phyloP scores from a whole-genome alignment of 768 basidiomycete genomes.

The Russula ochroleuca region DNA sequence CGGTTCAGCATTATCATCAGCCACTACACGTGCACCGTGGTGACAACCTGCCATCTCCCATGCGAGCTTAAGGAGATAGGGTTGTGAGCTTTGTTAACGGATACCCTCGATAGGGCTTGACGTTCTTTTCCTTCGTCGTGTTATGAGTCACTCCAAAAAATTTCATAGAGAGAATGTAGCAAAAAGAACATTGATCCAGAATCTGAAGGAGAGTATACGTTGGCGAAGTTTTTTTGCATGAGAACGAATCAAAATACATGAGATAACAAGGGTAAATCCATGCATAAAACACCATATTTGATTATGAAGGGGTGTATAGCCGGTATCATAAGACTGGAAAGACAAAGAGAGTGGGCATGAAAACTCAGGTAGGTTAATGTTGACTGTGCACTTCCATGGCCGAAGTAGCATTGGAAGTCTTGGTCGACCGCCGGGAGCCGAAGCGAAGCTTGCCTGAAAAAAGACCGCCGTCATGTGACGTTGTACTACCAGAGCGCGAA shows the following conservation, averaged over 20 bases:
- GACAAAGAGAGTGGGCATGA: neutral
- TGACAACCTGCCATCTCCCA: neutral
- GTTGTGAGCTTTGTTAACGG: neutral
- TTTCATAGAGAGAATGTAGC: constrained; percentile 9
- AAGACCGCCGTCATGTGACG: constrained; percentile 63
- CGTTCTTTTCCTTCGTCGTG: neutral
- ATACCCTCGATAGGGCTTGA: neutral
- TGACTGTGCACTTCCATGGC: constrained; percentile 22
- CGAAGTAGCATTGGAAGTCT: constrained; percentile 30
- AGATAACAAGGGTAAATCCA: constrained; percentile 22
- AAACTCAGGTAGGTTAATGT: constrained; percentile 6
- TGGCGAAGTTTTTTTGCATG: constrained; percentile 15
- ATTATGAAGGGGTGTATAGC: constrained; percentile 27
- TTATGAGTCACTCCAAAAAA: neutral
- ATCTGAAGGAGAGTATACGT: constrained; percentile 17
- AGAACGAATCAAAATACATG: constrained; percentile 15
- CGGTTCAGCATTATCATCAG: constrained; percentile 16
- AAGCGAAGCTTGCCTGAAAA: constrained; percentile 74
- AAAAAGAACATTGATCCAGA: constrained; percentile 7
- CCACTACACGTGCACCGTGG: constrained; percentile 27
- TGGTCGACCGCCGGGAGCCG: constrained; percentile 61
- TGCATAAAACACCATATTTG: constrained; percentile 23
- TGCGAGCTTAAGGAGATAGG: neutral
- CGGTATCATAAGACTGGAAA: constrained; percentile 21
- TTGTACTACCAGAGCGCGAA: constrained; percentile 68